A percentile compares a stretch with the other conserved stretches of the same genome.
Evolutionary conservation across 2,329 filamentous ascomycete species (phyloP).

Genomic region (Fusarium aywerte): DNA sequence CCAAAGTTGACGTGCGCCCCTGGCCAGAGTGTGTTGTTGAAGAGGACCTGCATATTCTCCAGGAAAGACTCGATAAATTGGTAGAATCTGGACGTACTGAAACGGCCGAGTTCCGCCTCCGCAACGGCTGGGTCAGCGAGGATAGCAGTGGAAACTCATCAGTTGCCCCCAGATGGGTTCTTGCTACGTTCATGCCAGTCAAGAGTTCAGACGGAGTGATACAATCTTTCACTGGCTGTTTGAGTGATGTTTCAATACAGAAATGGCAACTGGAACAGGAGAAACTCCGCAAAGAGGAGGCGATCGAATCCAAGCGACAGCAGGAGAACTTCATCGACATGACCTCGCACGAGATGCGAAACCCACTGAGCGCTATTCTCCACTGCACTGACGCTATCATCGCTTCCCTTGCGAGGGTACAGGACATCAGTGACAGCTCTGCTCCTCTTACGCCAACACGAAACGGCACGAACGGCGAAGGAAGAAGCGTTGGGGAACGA

Average conservation of each 20-base stretch:
- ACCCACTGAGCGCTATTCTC: constrained; percentile 77
- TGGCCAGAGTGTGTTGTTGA: constrained; percentile 59
- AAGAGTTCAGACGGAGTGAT: constrained; percentile 59
- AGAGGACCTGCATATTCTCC: constrained; percentile 57
- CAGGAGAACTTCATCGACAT: constrained; percentile 88
- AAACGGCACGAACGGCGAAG: constrained; percentile 14
- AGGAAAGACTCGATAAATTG: constrained; percentile 55
- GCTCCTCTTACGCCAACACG: constrained; percentile 42
- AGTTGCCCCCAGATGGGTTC: constrained; percentile 59
- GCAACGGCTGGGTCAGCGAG: constrained; percentile 58
- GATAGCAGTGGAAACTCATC: constrained; percentile 58
- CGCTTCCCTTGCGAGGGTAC: constrained; percentile 58
- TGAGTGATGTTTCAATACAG: constrained; percentile 61
- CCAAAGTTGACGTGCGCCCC: constrained; percentile 53
- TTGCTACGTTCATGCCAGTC: constrained; percentile 63
- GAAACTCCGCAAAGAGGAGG: constrained; percentile 63
- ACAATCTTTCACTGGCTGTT: constrained; percentile 59
- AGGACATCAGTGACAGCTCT: constrained; percentile 51
- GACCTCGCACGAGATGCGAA: constrained; percentile 77
- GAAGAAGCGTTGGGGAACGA: constrained; percentile 17
- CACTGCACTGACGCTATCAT: constrained; percentile 79
- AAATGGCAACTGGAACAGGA: constrained; percentile 64
- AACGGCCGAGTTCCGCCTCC: constrained; percentile 61
- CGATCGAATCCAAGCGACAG: constrained; percentile 70
- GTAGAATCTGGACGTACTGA: constrained; percentile 56